Conservation (phyloP, 768 basidiomycete genomes). For the Auriscalpium microsporum region DNA sequence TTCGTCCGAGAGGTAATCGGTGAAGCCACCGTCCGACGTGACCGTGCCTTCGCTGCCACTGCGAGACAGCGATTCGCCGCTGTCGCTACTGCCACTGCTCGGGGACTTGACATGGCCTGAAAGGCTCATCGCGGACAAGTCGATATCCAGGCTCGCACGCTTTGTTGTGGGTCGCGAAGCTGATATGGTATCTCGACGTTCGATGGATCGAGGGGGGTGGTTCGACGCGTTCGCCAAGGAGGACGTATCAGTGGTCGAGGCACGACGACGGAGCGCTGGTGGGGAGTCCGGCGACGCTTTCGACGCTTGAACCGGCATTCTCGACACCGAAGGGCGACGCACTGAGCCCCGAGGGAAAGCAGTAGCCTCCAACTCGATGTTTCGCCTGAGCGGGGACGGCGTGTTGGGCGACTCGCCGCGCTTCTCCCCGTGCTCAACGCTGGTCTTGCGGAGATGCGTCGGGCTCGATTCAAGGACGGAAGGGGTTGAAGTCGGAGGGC, state of each 20-base stretch:
- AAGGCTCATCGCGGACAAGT: slow-evolving; percentile 32
- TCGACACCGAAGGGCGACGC: slow-evolving; percentile 37
- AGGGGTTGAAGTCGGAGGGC: slow-evolving; percentile 38
- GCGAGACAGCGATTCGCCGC: slow-evolving; percentile 43
- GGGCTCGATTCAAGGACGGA: slow-evolving; percentile 38
- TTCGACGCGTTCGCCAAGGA: not conserved
- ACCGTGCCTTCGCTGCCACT: slow-evolving; percentile 60
- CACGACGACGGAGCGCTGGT: slow-evolving; percentile 14
- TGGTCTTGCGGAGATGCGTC: slow-evolving; percentile 40
- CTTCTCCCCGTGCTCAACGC: slow-evolving; percentile 34
- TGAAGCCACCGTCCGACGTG: slow-evolving; percentile 81
- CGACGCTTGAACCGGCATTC: slow-evolving; percentile 21
- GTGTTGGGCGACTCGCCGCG: slow-evolving; percentile 44
- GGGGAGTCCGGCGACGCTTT: slow-evolving; percentile 25
- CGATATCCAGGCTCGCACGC: slow-evolving; percentile 26
- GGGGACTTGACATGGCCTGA: slow-evolving; percentile 18
- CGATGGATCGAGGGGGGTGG: slow-evolving; percentile 7
- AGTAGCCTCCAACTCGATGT: slow-evolving; percentile 45
- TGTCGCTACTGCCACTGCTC: slow-evolving; percentile 44
- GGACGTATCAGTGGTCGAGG: slow-evolving; percentile 11
- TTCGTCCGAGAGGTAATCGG: slow-evolving; percentile 87
- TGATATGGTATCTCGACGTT: slow-evolving; percentile 15
- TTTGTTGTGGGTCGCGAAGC: slow-evolving; percentile 11
- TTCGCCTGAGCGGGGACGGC: slow-evolving; percentile 56
- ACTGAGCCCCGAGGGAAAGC: slow-evolving; percentile 39